Base-by-base conservation (phyloP, 176 grass and related monocot species). In the Bonia amplexicaulis region DNA sequence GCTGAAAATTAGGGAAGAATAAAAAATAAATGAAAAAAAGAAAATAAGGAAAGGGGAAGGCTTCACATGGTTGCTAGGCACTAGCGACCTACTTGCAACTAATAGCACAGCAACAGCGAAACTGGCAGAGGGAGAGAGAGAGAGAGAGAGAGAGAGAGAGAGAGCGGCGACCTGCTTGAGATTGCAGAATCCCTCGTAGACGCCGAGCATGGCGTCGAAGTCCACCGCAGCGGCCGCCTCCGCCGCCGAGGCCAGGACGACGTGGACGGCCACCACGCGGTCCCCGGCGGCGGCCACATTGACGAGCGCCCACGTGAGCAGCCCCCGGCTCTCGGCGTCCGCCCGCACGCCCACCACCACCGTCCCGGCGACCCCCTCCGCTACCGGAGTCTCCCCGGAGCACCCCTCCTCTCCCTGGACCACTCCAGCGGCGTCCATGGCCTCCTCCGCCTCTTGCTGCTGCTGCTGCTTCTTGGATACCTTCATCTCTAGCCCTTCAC, bases 261-360 rank as follows among this genome's bases (percentile, higher is more conserved):
- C 92, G 66, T 99, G 97, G 84, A 95, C 89, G 23, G 97, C 97
- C 0, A 99, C 82, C 59, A 99, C 92, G 53, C 87, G 88, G 88
- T 99, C 97, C 22, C 90, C 87, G 57, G 81, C 63, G 40, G 53
- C 78, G 49, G 87, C 92, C 44, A 85, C 78, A 86, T 99, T 96
- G 66, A 99, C 90, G 74, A 99, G 85, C 42, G 85, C 81, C 97
- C 97, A 99, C 1, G 97, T 99, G 53, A 99, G 97, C 62, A 94
- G 88, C 72, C 91, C 88, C 41, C 93, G 92, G 86, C 97, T 99
- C 67, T 86, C 89, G 6, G 85, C 31, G 69, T 99, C 92, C 86
- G 88, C 84, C 27, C 84, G 89, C 27, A 99, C 86, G 55, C 80
- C 93, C 37, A 99, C 91, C 88, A 96, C 68, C 76, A 99, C 85